phyloP scores from a whole-genome alignment of 140 eudicot genomes.

The Senecio squalidus region DNA sequence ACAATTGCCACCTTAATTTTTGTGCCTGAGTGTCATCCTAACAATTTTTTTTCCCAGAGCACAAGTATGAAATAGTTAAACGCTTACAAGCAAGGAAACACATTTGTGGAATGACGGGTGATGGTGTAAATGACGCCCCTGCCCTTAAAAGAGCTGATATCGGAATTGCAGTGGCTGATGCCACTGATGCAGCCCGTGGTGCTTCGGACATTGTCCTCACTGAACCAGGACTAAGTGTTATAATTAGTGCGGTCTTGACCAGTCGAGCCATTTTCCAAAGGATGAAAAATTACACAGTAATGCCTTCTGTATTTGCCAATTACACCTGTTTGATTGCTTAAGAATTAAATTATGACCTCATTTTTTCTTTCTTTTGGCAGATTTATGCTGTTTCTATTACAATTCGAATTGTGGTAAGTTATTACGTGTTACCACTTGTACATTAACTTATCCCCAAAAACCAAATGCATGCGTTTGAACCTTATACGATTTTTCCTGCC shows the following conservation, averaged over 20 bases:
- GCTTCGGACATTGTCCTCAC: constrained; percentile 98
- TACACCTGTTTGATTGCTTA: not conserved
- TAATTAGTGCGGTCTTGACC: constrained; percentile 96
- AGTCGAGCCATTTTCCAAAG: constrained; percentile 97
- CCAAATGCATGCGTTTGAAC: not conserved
- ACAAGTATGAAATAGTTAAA: constrained; percentile 89
- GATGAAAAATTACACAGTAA: constrained; percentile 95
- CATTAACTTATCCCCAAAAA: not conserved
- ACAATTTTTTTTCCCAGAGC: constrained; percentile 43
- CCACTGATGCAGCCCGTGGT: constrained; percentile 98
- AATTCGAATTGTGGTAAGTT: constrained; percentile 96
- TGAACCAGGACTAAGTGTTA: constrained; percentile 96
- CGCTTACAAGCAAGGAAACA: constrained; percentile 96
- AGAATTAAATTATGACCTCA: not conserved
- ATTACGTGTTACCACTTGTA: not conserved
- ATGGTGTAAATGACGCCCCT: constrained; percentile 98
- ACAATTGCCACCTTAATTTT: not conserved
- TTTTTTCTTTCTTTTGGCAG: constrained; percentile 34
- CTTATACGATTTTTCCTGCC: not conserved
- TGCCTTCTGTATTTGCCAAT: not conserved
- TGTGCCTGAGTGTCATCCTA: not conserved
- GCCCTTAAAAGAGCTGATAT: constrained; percentile 96
- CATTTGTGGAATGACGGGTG: constrained; percentile 99
- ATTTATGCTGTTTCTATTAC: constrained; percentile 96
- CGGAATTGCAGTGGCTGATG: constrained; percentile 99